Evolutionary conservation across 768 basidiomycete genomes (phyloP).

Genomic region (Leucosporidium scottii): DNA sequence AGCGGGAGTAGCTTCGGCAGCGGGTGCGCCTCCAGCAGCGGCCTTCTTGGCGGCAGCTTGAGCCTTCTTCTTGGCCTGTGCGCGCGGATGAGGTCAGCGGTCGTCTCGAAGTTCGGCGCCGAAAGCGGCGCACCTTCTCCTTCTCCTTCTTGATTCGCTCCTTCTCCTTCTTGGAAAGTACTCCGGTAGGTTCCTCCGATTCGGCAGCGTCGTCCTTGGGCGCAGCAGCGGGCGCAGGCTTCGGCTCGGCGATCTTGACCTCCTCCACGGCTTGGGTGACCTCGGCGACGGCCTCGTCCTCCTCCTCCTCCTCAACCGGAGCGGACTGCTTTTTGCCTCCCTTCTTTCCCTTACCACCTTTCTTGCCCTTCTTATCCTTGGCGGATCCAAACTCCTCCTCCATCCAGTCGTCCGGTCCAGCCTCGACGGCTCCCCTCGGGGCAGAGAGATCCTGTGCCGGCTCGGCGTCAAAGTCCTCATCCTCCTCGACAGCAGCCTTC

Average conservation of each 20-base stretch:
- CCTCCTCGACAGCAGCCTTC: conserved; percentile 27
- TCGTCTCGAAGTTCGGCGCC: neutral
- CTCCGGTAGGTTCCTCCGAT: conserved; percentile 49
- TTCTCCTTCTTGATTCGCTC: conserved; percentile 94
- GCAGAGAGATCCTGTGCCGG: conserved; percentile 44
- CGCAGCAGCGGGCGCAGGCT: conserved; percentile 40
- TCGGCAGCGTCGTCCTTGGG: conserved; percentile 46
- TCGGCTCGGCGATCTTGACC: conserved; percentile 14
- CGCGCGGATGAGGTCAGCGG: neutral
- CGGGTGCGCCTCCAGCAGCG: conserved; percentile 19
- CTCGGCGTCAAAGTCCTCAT: conserved; percentile 35
- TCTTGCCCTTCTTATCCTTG: conserved; percentile 47
- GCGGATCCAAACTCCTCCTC: conserved; percentile 68
- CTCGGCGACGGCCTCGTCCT: conserved; percentile 22
- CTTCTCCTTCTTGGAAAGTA: conserved; percentile 92
- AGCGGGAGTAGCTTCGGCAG: conserved; percentile 10
- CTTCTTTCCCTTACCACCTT: conserved; percentile 51
- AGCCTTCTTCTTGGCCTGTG: conserved; percentile 86
- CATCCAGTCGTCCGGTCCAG: conserved; percentile 64
- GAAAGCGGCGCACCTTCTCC: conserved; percentile 61
- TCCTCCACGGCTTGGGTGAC: conserved; percentile 6
- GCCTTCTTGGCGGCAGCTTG: conserved; percentile 77
- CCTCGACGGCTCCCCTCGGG: conserved; percentile 41
- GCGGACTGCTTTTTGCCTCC: conserved; percentile 38
- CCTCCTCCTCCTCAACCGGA: conserved; percentile 10